These are phyloP conservation scores for Phaffia tasmanica DNA, from an alignment of 768 basidiomycete species.

Conservation along the genomic window DNA sequence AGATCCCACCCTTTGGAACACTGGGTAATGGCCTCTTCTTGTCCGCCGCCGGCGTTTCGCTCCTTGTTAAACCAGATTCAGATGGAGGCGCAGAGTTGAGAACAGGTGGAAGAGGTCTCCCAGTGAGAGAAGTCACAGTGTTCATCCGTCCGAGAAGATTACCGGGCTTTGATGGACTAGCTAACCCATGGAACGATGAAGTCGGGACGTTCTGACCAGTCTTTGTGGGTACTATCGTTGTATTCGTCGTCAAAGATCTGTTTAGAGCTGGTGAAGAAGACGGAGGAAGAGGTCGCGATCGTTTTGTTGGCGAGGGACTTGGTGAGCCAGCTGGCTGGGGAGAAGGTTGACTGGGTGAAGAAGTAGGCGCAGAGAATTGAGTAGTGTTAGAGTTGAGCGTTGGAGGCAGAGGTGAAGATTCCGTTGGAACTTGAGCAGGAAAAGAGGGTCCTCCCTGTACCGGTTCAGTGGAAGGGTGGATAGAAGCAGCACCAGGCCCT, in stretches of 20 bases:
- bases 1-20: conserved; percentile 12
- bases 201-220: not conserved
- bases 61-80: conserved; percentile 3
- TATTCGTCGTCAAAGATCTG: conserved; percentile 2
- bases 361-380: too few relatives aligned
- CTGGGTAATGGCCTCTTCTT: conserved; percentile 10
- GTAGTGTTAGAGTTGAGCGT: too few relatives aligned
- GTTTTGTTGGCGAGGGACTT: not conserved
- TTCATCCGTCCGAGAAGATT: not conserved
- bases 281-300: not conserved
- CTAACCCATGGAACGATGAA: conserved; percentile 2
- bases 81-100: not conserved
- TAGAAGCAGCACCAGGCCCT: too few relatives aligned
- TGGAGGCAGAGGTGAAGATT: too few relatives aligned
- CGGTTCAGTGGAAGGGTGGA: too few relatives aligned
- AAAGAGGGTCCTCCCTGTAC: too few relatives aligned
- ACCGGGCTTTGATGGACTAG: not conserved
- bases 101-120: not conserved
- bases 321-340: not conserved
- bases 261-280: not conserved
- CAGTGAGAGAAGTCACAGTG: not conserved
- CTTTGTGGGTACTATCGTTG: too few relatives aligned
- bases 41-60: not conserved
- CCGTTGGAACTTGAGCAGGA: too few relatives aligned
- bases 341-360: too few relatives aligned